A percentile compares a stretch with the other conserved stretches of the same genome.
Evolutionary conservation across 148 eudicot species (phyloP).

Genomic region (Camellia japonica): DNA sequence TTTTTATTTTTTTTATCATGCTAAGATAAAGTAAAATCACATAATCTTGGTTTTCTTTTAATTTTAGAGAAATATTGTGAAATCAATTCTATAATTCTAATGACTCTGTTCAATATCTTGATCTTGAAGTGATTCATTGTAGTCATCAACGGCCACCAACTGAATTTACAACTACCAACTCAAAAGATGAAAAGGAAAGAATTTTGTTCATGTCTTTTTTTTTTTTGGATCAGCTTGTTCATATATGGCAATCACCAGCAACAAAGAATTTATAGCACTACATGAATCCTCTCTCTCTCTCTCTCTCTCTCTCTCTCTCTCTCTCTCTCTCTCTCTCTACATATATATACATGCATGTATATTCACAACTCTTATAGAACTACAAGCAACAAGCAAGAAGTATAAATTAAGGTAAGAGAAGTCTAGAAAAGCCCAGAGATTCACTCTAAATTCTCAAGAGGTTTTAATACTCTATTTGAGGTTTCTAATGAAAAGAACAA

Average conservation of each 20-base stretch:
- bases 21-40: neutral
- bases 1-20: neutral
- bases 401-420: neutral
- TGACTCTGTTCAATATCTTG: neutral
- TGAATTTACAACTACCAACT: slow-evolving; percentile 7
- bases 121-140: neutral
- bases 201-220: neutral
- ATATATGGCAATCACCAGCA: neutral
- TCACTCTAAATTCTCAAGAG: neutral
- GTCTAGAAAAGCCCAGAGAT: neutral
- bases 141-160: slow-evolving; percentile 11
- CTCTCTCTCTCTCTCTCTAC: neutral
- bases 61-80: neutral
- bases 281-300: neutral
- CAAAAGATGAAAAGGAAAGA: neutral
- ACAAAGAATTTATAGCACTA: neutral
- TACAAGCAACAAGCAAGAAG: neutral
- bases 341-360: neutral
- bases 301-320: too few species aligned
- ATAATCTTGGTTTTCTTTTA: neutral
- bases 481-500: slow-evolving; percentile 8
- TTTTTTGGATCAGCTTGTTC: too few species aligned
- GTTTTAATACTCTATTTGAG: neutral
- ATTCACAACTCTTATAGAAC: neutral
- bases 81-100: neutral